Conservation (phyloP, 495 filamentous ascomycete genomes). For the Hyaloscypha hepaticicola region DNA sequence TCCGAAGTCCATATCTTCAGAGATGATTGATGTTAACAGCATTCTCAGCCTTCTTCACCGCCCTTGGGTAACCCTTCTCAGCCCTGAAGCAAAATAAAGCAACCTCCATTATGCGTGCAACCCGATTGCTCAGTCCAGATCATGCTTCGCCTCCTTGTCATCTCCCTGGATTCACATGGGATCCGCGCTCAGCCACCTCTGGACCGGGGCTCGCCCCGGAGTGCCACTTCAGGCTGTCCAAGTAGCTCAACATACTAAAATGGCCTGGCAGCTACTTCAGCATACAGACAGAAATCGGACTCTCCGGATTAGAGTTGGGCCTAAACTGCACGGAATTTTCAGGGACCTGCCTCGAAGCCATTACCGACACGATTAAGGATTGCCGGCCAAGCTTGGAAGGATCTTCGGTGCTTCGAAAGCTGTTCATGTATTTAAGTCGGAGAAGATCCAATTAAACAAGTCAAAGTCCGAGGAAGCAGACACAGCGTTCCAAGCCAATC, state of each 20-base stretch:
- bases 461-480: not conserved
- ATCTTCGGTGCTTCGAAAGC: not conserved
- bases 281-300: not conserved
- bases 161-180: not conserved
- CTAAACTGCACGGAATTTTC: not conserved
- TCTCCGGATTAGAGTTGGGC: slow-evolving; percentile 4
- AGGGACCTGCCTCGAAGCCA: not conserved
- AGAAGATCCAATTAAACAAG: not conserved
- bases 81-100: slow-evolving; percentile 1
- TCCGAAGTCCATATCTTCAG: not conserved
- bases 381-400: not conserved
- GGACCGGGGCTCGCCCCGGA: not conserved
- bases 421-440: not conserved
- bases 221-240: not conserved
- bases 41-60: not conserved
- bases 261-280: not conserved
- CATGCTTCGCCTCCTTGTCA: slow-evolving; percentile 12
- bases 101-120: not conserved
- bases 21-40: not conserved
- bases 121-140: not conserved
- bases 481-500: not conserved
- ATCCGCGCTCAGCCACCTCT: not conserved
- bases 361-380: not conserved
- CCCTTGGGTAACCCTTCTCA: not conserved
- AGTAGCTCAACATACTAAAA: slow-evolving; percentile 1